Base-by-base conservation (phyloP, 345 rosid genomes). In the Bretschneidera sinensis region DNA sequence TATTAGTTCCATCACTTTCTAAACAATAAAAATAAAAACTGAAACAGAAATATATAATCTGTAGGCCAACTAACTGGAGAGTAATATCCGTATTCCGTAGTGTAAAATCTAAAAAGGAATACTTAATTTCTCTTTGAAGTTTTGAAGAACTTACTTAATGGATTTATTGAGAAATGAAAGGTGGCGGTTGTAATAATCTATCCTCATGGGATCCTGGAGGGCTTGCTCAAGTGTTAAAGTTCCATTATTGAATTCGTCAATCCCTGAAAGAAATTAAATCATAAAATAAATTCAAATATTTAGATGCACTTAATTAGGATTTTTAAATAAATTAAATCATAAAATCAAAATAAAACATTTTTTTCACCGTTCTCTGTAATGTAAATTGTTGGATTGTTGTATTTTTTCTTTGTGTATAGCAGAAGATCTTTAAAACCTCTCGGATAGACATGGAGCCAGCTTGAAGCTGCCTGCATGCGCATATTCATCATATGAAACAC, bases 281-380 rank as follows among this genome's bases (percentile, higher is more conserved):
- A 58, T 0, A 58, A 62, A 31, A 61, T 72, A 21, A 66, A 28
- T 51, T 35, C 43, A 35, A 35, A 35, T 21, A 61, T 11, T 7
- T 35, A 35, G 43, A 35, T 9, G 19, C 0, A 17, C 21, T 22
- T 18, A 24, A 64, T 33, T 18, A 13, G 17, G 11, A 4, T 9
- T 5, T 35, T 35, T 43, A 14, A 8, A 21, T 17, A 6, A 50
- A 20, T 9, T 17, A 2, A 17, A 50, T 6, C 4, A 6, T 50
- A 50, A 50, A n/a, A n/a, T n/a, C n/a, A 50, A 18, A 6, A 17
- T 50, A 5, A 50, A 17, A 9, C 19, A 6, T 9, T 9, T 15
- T 54, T n/a, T n/a, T n/a, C 69, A 57, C 81, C 81, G 22, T 77
- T 77, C 55, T 77, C 77, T 13, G n/a, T n/a, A n/a, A n/a, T n/a